These are phyloP conservation scores for Falciphora oryzae DNA, from an alignment of 2,329 filamentous ascomycete genomes.

Conservation along the genomic window DNA sequence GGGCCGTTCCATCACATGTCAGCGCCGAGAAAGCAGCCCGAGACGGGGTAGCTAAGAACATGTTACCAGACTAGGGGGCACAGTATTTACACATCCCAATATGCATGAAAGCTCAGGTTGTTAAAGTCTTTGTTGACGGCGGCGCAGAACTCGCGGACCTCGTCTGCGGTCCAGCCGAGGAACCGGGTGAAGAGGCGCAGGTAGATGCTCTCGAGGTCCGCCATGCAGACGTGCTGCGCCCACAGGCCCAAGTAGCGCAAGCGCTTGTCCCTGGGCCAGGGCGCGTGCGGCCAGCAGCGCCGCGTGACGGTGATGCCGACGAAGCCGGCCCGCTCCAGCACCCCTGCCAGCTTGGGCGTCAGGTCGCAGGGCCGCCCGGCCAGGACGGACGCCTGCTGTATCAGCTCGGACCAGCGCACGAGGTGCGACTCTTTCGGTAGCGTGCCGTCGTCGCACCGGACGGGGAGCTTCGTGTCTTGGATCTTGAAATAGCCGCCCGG, in stretches of 20 bases:
- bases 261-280: constrained; percentile 4
- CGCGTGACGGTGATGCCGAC: constrained; percentile 2
- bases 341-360: constrained; percentile 17
- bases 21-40: no score
- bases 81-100: constrained; percentile 14
- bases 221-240: not conserved
- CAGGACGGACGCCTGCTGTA: constrained; percentile 14
- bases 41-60: no score
- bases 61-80: no score
- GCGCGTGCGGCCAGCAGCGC: constrained; percentile 3
- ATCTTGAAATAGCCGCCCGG: constrained; percentile 30
- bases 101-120: constrained; percentile 26
- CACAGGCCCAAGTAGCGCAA: constrained; percentile 1
- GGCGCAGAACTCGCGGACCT: constrained; percentile 25
- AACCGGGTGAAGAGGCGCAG: constrained; percentile 22
- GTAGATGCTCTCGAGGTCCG: constrained; percentile 2
- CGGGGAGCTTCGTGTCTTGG: constrained; percentile 23
- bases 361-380: constrained; percentile 14
- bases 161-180: constrained; percentile 25
- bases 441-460: constrained; percentile 27
- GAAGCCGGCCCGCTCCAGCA: constrained; percentile 16
- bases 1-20: no score
- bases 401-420: constrained; percentile 13
- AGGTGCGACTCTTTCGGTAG: constrained; percentile 23
- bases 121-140: constrained; percentile 25